phyloP scores from a whole-genome alignment of 2,329 filamentous ascomycete species.

The Phialophora chinensis region DNA sequence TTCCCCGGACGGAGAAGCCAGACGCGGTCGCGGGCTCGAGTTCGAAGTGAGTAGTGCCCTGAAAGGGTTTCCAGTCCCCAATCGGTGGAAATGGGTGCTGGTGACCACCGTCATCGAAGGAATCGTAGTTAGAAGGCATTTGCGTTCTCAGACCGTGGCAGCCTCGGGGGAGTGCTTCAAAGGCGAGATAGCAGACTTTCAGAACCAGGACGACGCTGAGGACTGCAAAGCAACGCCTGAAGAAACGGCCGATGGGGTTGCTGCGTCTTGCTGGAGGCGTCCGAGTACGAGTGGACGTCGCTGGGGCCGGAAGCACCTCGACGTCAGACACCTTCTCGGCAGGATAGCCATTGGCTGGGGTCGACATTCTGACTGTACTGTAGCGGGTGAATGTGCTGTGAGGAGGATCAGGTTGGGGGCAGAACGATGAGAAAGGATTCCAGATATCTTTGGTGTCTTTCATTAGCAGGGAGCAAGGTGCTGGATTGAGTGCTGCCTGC shows the following conservation, averaged over 20 bases:
- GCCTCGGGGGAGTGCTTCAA: conserved; percentile 8
- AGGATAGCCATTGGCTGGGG: conserved; percentile 1
- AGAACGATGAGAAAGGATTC: background rate
- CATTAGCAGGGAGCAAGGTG: background rate
- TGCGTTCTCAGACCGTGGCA: conserved; percentile 23
- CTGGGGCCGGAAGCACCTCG: conserved; percentile 21
- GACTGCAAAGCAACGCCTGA: conserved; percentile 18
- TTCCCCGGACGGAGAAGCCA: conserved; percentile 24
- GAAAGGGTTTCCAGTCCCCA: conserved; percentile 28
- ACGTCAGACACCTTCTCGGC: conserved; percentile 21
- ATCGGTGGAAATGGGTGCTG: conserved; percentile 76
- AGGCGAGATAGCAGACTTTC: conserved; percentile 9
- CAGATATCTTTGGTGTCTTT: background rate
- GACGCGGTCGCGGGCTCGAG: conserved; percentile 28
- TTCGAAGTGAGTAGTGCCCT: conserved; percentile 33
- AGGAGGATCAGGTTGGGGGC: background rate
- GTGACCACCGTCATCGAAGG: conserved; percentile 69
- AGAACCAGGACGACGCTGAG: conserved; percentile 17
- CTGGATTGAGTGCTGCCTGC: conserved; percentile 9
- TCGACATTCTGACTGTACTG: conserved; percentile 13
- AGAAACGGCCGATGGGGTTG: conserved; percentile 7
- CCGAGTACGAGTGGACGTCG: background rate
- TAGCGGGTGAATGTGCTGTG: background rate
- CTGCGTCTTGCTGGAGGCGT: conserved; percentile 6
- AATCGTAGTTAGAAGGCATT: background rate